Evolutionary conservation across 805 yeast genomes (phyloP).

Genomic region (Nakazawaea ishiwadae): DNA sequence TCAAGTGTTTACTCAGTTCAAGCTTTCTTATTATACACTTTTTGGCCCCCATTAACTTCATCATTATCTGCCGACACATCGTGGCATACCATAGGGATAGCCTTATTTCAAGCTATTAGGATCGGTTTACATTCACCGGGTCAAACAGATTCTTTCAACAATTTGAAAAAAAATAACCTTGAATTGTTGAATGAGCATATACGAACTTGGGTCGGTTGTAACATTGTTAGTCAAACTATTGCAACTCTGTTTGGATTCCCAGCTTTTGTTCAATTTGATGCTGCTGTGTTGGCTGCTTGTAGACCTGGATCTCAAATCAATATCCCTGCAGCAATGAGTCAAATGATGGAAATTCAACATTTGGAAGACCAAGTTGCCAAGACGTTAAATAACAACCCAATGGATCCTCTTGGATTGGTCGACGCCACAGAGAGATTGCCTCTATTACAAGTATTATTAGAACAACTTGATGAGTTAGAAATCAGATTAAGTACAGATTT

Average conservation of each 20-base stretch:
- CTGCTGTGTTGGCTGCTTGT: constrained; percentile 53
- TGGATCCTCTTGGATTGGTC: constrained; percentile 61
- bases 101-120: constrained; percentile 86
- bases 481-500: constrained; percentile 35
- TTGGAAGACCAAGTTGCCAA: constrained; percentile 83
- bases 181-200: constrained; percentile 67
- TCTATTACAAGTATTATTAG: constrained; percentile 60
- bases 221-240: constrained; percentile 82
- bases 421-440: constrained; percentile 72
- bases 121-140: constrained; percentile 89
- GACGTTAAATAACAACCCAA: constrained; percentile 66
- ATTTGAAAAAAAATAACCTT: constrained; percentile 39
- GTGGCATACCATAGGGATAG: constrained; percentile 93
- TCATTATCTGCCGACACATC: constrained; percentile 93
- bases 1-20: constrained; percentile 93
- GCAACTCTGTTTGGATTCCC: constrained; percentile 95
- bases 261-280: constrained; percentile 82
- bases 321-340: constrained; percentile 58
- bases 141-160: constrained; percentile 35
- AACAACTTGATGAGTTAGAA: constrained; percentile 76
- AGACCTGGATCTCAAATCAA: constrained; percentile 38
- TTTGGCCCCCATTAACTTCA: constrained; percentile 96
- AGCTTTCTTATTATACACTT: constrained; percentile 80
- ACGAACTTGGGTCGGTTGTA: constrained; percentile 92
- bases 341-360: constrained; percentile 77